phyloP scores from a whole-genome alignment of 129 eudicot genomes.

The Artemisia tridentata region DNA sequence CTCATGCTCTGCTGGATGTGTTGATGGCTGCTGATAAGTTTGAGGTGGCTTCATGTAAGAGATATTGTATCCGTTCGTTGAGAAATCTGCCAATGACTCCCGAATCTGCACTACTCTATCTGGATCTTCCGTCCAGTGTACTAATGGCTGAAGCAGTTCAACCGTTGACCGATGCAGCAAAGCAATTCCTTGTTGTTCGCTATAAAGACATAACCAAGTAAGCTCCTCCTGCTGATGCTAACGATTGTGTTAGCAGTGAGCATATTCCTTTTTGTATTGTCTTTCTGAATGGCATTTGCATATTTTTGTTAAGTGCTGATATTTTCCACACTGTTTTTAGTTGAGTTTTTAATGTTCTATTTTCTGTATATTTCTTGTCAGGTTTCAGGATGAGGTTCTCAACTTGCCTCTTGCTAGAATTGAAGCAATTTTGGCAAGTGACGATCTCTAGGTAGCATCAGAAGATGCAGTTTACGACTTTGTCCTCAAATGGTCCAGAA shows the following conservation, averaged over 20 bases:
- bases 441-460: constrained; percentile 83
- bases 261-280: background rate
- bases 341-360: too few relatives aligned
- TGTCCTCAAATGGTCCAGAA: constrained; percentile 65
- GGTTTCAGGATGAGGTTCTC: constrained; percentile 76
- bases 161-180: constrained; percentile 79
- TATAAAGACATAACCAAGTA: constrained; percentile 74
- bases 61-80: constrained; percentile 60
- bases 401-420: constrained; percentile 71
- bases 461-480: constrained; percentile 86
- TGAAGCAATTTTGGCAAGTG: constrained; percentile 67
- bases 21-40: constrained; percentile 81
- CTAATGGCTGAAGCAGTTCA: constrained; percentile 80
- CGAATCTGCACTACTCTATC: constrained; percentile 67
- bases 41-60: constrained; percentile 81
- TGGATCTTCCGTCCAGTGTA: constrained; percentile 72
- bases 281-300: background rate
- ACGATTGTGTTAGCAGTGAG: background rate
- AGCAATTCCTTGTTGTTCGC: constrained; percentile 63
- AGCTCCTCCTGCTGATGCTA: constrained; percentile 16
- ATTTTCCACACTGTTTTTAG: background rate
- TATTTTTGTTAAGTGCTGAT: background rate
- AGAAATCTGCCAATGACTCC: constrained; percentile 76
- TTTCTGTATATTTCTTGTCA: constrained; percentile 13
- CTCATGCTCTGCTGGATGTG: constrained; percentile 64